Percentiles rank a stretch among this genome's conserved stretches.
Conservation (phyloP, 139 green algal species). For the Tetraselmis striata region DNA sequence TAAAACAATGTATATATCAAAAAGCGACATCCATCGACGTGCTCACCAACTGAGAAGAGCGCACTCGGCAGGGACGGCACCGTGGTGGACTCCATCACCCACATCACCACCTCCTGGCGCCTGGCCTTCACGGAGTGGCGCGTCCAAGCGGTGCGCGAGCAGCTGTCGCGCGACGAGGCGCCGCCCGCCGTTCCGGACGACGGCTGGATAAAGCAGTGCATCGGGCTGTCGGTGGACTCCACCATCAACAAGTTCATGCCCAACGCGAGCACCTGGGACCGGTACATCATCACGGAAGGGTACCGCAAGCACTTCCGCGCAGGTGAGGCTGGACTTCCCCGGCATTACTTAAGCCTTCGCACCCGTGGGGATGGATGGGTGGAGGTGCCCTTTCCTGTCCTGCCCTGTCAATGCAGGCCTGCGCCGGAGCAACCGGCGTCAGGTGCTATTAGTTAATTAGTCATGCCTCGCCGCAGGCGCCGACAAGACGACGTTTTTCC, state of each 20-base stretch:
- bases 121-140: background rate
- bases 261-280: background rate
- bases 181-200: background rate
- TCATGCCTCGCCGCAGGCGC: background rate
- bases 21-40: too few species aligned
- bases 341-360: background rate
- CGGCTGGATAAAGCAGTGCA: background rate
- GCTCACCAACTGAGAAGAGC: too few species aligned
- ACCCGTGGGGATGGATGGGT: too few species aligned
- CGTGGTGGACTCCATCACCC: background rate
- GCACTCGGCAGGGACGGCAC: background rate
- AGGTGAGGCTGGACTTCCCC: background rate
- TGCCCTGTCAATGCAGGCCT: too few species aligned
- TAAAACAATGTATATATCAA: too few species aligned
- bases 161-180: background rate
- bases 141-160: background rate
- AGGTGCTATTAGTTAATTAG: too few species aligned
- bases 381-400: too few species aligned
- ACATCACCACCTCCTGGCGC: background rate
- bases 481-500: background rate
- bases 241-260: background rate
- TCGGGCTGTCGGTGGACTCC: background rate
- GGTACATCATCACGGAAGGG: background rate
- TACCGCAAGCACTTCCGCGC: background rate
- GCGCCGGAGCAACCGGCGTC: too few species aligned